Conservation (phyloP, 768 basidiomycete genomes). For the Antrodiella citrinella region DNA sequence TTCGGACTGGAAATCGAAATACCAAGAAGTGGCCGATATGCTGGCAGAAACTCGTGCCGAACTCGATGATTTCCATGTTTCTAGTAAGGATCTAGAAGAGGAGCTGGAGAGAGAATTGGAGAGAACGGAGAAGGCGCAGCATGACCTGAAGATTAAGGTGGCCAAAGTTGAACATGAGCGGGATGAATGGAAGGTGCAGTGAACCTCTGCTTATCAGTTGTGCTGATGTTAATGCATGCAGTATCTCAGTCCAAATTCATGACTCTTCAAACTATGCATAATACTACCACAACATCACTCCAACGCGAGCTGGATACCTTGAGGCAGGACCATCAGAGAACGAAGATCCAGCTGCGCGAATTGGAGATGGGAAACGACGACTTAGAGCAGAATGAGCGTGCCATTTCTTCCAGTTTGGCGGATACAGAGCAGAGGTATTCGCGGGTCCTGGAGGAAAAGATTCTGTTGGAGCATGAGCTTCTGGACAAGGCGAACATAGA, state of each 20-base stretch:
- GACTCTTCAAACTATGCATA: conserved; percentile 82
- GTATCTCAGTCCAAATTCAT: conserved; percentile 65
- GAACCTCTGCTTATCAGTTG: conserved; percentile 1
- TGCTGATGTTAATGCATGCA: conserved; percentile 10
- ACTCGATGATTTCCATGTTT: conserved; percentile 80
- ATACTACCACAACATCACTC: conserved; percentile 82
- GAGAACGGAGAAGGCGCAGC: conserved; percentile 77
- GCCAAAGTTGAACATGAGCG: conserved; percentile 64
- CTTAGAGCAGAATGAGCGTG: conserved; percentile 89
- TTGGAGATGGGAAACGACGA: conserved; percentile 98
- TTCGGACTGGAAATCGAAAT: conserved; percentile 72
- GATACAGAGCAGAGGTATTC: conserved; percentile 87
- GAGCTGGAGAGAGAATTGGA: conserved; percentile 90
- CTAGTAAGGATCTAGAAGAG: conserved; percentile 87
- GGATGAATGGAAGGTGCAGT: conserved; percentile 87
- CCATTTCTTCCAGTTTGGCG: conserved; percentile 72
- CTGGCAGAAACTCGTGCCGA: conserved; percentile 77
- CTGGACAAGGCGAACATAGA: conserved; percentile 85
- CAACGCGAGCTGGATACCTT: conserved; percentile 86
- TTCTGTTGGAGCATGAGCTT: conserved; percentile 91
- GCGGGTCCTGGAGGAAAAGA: conserved; percentile 91
- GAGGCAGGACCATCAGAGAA: conserved; percentile 62
- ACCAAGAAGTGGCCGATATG: conserved; percentile 78
- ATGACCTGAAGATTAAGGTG: conserved; percentile 69
- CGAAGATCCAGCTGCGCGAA: conserved; percentile 73